Evolutionary conservation across 805 yeast genomes (phyloP), one percentile per base, ranked within the genome.

Genomic region (Dipodascus albidus): DNA sequence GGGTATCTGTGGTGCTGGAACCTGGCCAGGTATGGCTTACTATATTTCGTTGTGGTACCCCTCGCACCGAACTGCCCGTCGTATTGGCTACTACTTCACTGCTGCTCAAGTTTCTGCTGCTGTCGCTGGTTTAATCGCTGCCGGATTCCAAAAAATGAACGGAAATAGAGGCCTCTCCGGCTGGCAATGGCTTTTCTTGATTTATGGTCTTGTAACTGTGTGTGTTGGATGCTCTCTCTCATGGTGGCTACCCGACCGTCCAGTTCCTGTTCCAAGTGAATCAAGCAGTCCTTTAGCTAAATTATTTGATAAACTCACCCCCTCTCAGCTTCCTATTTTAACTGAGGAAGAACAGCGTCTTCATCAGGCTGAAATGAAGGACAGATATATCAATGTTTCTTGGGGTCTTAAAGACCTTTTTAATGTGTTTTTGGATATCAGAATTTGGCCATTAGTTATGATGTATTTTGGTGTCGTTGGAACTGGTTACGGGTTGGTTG

Each of bases 391-490:
- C 48, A 53, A 68, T 33, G 54, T 69, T 2, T 57, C 64, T 3
- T 87, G 93, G 91, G 74, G 74, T 0, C 71, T 79, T 72, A 70
- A 66, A 41, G 91, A 86, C 55, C 71, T 87, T 27, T 60, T 67
- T 47, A 66, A 64, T 6, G 76, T 87, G 44, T 58, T 85, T 21
- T 60, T 72, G 31, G 96, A 88, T 64, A 62, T 75, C 48, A 74
- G 93, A 58, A 73, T 83, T 47, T 87, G 90, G 90, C 93, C 95
- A 1, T 67, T 88, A 55, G 72, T 86, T 48, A 73, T 87, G 69
- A 87, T 87, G 96, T 87, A 87, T 69, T 88, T 87, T 65, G 96
- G 96, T 19, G 95, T 85, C 20, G 96, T 87, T 23, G 96, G 96
- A 49, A 80, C 87, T n/a, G 96, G 96, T 0, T 82, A 77, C 62